Base-by-base conservation (phyloP, 1,139 yeast species). In the Sugiyamaella pinicola region DNA sequence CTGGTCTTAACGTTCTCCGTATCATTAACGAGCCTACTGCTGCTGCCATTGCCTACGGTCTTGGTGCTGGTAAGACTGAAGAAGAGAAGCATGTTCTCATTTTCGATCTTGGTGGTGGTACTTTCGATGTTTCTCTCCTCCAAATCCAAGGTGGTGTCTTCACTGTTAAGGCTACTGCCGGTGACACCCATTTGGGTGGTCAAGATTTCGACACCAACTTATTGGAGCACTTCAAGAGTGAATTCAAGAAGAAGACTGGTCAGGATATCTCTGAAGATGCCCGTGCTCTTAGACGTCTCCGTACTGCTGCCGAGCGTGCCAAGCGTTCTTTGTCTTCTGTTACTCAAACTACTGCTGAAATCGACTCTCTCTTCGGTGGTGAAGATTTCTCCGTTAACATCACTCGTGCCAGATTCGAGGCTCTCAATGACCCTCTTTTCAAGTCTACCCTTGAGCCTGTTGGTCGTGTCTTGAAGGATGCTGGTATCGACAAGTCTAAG, bases 141-240 rank as follows among this genome's bases (percentile, higher is more conserved):
- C 85, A 93, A 53, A 90, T 90, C 72, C 96, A 90, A 74, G 96
- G 89, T 62, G 97, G 97, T 82, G 87, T 90, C 65, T 90, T 90
- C 74, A 95, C 90, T 76, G 97, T 90, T 68, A 88, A 89, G 81
- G 91, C 97, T 60, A 90, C 97, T 64, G 96, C 96, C 56, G 97
- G 97, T 85, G 96, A 90, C 77, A 90, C 97, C 62, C 97, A 90
- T 77, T 82, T 90, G 79, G 97, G 97, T 80, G 97, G 97, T 81
- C 96, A 90, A 76, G 95, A 85, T 76, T 85, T 86, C 73, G 95
- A 86, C 75, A 83, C 85, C 79, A 82, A 87, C 78, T 77, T 86
- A 69, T 86, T 86, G 59, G 85, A 77, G 75, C 86, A 81, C 78
- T 85, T 86, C 77, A 83, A 83, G 69, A 80, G 82, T 66, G 93